Percentiles rank a stretch among this genome's conserved stretches.
Evolutionary conservation across 202 grass and related monocot genomes (phyloP).

Genomic region (Schoenoplectus tabernaemontani): DNA sequence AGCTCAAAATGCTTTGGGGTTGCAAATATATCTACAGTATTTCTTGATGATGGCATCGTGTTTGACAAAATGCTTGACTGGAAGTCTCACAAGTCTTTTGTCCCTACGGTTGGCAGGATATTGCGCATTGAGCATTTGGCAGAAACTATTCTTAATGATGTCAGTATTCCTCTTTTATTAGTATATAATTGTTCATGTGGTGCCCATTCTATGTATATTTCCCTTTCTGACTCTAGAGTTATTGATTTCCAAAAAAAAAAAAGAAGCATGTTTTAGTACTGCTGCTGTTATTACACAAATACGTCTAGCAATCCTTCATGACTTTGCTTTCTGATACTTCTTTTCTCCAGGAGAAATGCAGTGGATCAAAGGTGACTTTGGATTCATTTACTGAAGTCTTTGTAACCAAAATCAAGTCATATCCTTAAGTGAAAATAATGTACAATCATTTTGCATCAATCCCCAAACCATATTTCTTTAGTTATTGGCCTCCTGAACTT

Average conservation of each 20-base stretch:
- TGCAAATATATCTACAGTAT: constrained; percentile 63
- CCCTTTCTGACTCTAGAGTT: not conserved
- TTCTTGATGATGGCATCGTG: constrained; percentile 67
- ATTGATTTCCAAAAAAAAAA: not conserved
- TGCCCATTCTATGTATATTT: not conserved
- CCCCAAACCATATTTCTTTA: not conserved
- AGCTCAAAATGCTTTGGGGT: constrained; percentile 73
- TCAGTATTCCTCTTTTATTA: constrained; percentile 34
- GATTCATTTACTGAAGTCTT: constrained; percentile 74
- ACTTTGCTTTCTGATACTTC: not conserved
- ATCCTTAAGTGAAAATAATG: constrained; percentile 39
- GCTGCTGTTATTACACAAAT: not conserved
- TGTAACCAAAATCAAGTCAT: constrained; percentile 71
- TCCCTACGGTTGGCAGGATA: constrained; percentile 58
- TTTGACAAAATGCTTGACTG: constrained; percentile 74
- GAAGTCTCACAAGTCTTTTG: constrained; percentile 61
- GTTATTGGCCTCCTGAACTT: constrained; percentile 44
- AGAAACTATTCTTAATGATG: constrained; percentile 84
- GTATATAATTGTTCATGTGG: not conserved
- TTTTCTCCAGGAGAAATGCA: constrained; percentile 53
- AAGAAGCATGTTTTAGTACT: not conserved
- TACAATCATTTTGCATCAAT: not conserved
- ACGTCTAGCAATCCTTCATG: not conserved
- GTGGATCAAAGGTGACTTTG: constrained; percentile 59
- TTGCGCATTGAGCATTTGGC: constrained; percentile 75